Evolutionary conservation across 148 eudicot genomes (phyloP).

Genomic region (Vaccinium myrtillus): DNA sequence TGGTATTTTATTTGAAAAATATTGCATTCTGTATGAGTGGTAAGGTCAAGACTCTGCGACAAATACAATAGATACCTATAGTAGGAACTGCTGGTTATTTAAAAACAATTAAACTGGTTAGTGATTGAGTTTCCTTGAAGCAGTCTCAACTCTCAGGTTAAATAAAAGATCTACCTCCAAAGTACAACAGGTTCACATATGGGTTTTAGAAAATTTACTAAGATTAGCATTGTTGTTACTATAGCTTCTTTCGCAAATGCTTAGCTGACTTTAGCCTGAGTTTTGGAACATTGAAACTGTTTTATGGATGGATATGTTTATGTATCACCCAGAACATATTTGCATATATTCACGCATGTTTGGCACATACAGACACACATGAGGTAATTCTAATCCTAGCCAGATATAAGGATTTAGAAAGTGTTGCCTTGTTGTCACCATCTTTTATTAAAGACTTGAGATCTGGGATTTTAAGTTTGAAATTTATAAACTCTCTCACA

Average conservation of each 20-base stretch:
- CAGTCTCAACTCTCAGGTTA: neutral
- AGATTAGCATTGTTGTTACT: neutral
- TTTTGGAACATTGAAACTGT: neutral
- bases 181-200: neutral
- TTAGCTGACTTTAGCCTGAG: neutral
- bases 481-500: neutral
- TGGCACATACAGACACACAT: neutral
- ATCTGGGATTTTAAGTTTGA: conserved; percentile 4
- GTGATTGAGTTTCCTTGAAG: conserved; percentile 1
- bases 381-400: neutral
- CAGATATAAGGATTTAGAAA: neutral
- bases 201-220: neutral
- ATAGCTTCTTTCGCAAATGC: neutral
- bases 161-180: neutral
- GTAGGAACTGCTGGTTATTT: neutral
- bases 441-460: neutral
- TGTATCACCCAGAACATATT: neutral
- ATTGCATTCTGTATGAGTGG: neutral
- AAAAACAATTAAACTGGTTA: neutral
- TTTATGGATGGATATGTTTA: neutral
- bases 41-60: neutral
- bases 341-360: neutral
- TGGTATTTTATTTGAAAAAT: neutral
- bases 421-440: neutral
- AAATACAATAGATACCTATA: neutral